Conservation (phyloP, 2,329 filamentous ascomycete species). For the Trichophyton schoenleinii region DNA sequence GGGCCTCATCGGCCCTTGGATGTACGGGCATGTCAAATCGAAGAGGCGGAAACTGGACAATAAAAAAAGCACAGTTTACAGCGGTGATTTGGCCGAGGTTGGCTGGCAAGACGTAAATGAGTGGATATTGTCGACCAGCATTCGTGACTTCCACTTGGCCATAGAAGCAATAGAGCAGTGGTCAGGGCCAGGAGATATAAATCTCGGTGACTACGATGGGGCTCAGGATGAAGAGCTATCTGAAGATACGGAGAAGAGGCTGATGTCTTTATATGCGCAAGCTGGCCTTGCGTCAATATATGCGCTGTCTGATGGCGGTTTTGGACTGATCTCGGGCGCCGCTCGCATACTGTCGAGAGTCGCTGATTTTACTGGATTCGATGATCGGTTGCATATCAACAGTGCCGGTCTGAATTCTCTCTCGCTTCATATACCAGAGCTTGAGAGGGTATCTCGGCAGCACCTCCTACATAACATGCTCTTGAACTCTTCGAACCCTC, state of each 20-base stretch:
- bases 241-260: background rate
- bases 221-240: conserved; percentile 23
- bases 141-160: conserved; percentile 38
- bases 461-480: conserved; percentile 33
- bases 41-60: conserved; percentile 40
- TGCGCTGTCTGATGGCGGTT: conserved; percentile 35
- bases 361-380: conserved; percentile 39
- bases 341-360: conserved; percentile 40
- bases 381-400: conserved; percentile 26
- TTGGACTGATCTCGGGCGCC: conserved; percentile 35
- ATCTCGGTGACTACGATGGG: conserved; percentile 43
- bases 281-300: conserved; percentile 49
- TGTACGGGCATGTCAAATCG: conserved; percentile 43
- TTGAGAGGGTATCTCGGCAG: conserved; percentile 28
- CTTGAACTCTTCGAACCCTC: conserved; percentile 26
- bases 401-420: conserved; percentile 21
- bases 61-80: conserved; percentile 19
- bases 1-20: conserved; percentile 50
- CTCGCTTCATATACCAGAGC: conserved; percentile 20
- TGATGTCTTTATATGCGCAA: conserved; percentile 39
- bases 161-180: conserved; percentile 43
- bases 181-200: conserved; percentile 48
- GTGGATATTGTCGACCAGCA: conserved; percentile 45
- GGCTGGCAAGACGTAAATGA: conserved; percentile 46
- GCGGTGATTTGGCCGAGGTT: conserved; percentile 36